These are phyloP conservation scores for Linum lewisii DNA, from an alignment of 345 rosid genomes.

Conservation along the genomic window DNA sequence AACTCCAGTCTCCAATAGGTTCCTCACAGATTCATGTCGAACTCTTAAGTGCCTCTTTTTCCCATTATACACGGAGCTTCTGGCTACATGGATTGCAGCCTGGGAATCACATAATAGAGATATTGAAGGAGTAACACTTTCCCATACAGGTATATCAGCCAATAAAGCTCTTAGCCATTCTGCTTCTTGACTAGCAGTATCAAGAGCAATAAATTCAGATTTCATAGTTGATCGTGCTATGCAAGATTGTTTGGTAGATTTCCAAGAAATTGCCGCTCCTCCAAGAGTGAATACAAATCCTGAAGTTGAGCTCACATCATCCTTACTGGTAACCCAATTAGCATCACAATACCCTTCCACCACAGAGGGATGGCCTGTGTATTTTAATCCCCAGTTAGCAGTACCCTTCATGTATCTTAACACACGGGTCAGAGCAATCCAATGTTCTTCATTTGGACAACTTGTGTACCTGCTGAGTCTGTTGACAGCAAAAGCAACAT, in stretches of 20 bases:
- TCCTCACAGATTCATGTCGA: too few species aligned
- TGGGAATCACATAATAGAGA: too few species aligned
- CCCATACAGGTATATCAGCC: too few species aligned
- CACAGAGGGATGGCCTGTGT: not conserved
- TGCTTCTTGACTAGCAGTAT: too few species aligned
- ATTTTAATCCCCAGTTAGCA: too few species aligned
- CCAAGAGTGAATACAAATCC: not conserved
- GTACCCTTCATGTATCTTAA: not conserved
- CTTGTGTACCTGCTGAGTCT: conserved; percentile 2
- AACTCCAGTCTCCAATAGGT: too few species aligned
- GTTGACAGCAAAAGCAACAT: not conserved
- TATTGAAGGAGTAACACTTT: too few species aligned
- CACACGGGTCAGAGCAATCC: not conserved
- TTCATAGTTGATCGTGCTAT: not conserved
- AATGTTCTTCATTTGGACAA: not conserved
- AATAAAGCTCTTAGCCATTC: too few species aligned
- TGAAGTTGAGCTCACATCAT: conserved; percentile 1
- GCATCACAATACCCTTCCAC: conserved; percentile 6
- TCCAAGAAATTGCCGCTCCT: not conserved
- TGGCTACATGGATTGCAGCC: too few species aligned
- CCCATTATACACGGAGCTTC: too few species aligned
- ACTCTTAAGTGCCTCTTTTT: too few species aligned
- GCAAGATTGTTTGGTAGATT: conserved; percentile 1
- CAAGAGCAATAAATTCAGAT: not conserved
- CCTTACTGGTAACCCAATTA: conserved; percentile 2